phyloP scores from a whole-genome alignment of 1,284 basidiomycete species.

The Cryptococcus sp. region DNA sequence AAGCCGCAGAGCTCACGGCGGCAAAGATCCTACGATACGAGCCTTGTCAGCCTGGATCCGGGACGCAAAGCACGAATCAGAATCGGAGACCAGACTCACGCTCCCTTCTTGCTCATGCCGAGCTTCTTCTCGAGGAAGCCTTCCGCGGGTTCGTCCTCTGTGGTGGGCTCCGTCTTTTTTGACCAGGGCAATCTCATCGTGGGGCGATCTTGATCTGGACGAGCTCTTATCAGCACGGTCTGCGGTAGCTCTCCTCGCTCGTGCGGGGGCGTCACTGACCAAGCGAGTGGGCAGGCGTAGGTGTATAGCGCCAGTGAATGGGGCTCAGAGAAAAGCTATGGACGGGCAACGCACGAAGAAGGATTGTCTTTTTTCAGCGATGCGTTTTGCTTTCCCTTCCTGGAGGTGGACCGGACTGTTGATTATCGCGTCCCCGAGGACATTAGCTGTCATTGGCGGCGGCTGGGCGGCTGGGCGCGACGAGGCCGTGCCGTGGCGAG shows the following conservation, averaged over 20 bases:
- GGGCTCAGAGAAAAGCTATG: no score
- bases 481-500: no score
- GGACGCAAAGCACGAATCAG: background rate
- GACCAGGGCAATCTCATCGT: slow-evolving; percentile 18
- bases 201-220: background rate
- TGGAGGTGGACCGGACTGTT: no score
- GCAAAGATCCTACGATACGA: slow-evolving; percentile 28
- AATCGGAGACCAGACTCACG: slow-evolving; percentile 18
- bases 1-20: slow-evolving; percentile 17
- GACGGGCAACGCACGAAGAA: no score
- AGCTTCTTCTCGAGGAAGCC: slow-evolving; percentile 23
- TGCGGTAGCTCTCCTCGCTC: background rate
- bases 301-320: no score
- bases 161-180: slow-evolving; percentile 23
- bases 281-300: background rate
- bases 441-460: no score
- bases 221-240: background rate
- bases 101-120: slow-evolving; percentile 28
- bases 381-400: no score
- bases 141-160: slow-evolving; percentile 19
- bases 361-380: no score
- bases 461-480: no score
- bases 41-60: no score
- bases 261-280: background rate
- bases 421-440: no score